Conservation (phyloP, 2,329 filamentous ascomycete species). For the Penicillium sp. region DNA sequence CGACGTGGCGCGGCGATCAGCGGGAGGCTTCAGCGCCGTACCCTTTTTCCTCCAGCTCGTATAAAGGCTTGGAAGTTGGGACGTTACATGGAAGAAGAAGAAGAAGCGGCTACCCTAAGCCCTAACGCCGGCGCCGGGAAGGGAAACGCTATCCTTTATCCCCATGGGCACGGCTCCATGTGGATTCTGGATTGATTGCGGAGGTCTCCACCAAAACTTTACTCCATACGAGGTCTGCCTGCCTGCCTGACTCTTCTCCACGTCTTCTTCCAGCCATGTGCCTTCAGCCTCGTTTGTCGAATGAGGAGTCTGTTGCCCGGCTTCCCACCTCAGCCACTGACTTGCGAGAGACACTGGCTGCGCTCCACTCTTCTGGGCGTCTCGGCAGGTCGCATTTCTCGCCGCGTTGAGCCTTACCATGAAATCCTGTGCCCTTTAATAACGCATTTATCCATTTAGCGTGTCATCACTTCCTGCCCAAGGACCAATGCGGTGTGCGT, state of each 20-base stretch:
- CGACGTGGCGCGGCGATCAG: conserved; percentile 8
- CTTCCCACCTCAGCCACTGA: neutral
- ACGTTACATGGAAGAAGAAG: neutral
- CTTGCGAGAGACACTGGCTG: neutral
- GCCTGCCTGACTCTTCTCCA: neutral
- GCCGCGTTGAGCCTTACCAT: neutral
- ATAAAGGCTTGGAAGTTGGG: neutral
- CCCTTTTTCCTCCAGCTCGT: neutral
- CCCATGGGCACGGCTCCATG: neutral
- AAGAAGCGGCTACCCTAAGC: neutral
- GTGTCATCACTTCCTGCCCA: conserved; percentile 1
- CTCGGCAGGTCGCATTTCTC: neutral
- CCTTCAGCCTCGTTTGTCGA: neutral
- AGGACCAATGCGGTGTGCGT: neutral
- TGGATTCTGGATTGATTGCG: neutral
- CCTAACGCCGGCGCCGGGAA: neutral
- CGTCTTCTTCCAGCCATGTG: neutral
- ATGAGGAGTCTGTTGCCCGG: neutral
- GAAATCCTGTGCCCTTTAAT: neutral
- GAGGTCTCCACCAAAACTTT: neutral
- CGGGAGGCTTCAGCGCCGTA: conserved; percentile 3
- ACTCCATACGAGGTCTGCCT: neutral
- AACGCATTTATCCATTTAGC: conserved; percentile 4
- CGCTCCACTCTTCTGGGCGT: neutral
- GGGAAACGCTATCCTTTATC: neutral